These are phyloP conservation scores for Neophaeococcomyces mojaviensis DNA, from an alignment of 2,329 filamentous ascomycete species.

Conservation along the genomic window DNA sequence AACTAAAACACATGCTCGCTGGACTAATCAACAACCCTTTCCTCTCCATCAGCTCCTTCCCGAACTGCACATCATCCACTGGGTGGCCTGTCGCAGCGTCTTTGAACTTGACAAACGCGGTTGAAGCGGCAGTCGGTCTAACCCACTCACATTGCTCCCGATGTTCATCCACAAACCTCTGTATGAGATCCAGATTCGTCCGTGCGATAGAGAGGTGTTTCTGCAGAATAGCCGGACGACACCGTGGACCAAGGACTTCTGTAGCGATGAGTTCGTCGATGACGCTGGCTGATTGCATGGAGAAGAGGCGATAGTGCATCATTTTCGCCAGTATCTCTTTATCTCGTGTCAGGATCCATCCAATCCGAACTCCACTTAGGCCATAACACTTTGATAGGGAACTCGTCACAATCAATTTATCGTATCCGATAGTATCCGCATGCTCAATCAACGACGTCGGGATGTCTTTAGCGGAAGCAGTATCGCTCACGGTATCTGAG, in stretches of 20 bases:
- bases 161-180: constrained; percentile 56
- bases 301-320: constrained; percentile 67
- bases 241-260: constrained; percentile 60
- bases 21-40: constrained; percentile 69
- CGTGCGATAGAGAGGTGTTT: constrained; percentile 61
- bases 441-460: constrained; percentile 28
- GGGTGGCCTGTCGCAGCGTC: constrained; percentile 45
- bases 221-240: constrained; percentile 54
- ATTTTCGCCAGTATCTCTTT: constrained; percentile 54
- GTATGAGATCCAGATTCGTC: constrained; percentile 57
- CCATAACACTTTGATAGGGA: constrained; percentile 84
- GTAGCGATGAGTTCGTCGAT: constrained; percentile 72
- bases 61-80: constrained; percentile 66
- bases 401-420: constrained; percentile 63
- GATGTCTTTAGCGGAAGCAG: constrained; percentile 24
- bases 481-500: background rate
- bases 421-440: constrained; percentile 45
- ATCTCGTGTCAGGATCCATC: constrained; percentile 72
- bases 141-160: constrained; percentile 57
- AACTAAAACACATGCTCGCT: constrained; percentile 65
- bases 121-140: constrained; percentile 70
- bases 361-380: constrained; percentile 70
- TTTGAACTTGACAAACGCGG: constrained; percentile 63
- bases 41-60: constrained; percentile 57
- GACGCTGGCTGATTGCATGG: constrained; percentile 73